phyloP scores from a whole-genome alignment of 257 asterid genomes.

The Primulina tabacum region DNA sequence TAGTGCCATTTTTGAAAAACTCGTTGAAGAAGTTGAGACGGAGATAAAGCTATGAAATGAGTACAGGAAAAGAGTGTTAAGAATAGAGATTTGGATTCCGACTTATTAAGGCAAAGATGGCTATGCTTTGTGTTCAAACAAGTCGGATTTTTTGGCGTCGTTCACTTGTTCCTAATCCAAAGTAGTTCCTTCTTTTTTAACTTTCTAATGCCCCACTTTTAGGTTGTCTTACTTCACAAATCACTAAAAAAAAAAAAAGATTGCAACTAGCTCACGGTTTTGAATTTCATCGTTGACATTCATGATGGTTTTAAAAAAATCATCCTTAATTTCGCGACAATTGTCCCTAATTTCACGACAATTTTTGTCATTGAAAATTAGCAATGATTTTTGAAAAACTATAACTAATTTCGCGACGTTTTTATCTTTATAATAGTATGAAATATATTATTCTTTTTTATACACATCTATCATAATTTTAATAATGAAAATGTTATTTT shows the following conservation, averaged over 20 bases:
- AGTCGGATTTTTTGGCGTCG: slow-evolving; percentile 35
- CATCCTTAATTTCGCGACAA: too few relatives aligned
- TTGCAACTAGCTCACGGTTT: too few relatives aligned
- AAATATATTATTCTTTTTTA: background rate
- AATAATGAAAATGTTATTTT: too few relatives aligned
- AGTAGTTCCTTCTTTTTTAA: slow-evolving; percentile 2
- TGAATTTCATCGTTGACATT: too few relatives aligned
- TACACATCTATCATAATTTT: too few relatives aligned
- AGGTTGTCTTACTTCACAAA: background rate
- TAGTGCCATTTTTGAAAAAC: slow-evolving; percentile 17
- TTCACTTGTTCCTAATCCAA: slow-evolving; percentile 34
- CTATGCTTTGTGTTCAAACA: background rate
- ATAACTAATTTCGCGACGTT: too few relatives aligned
- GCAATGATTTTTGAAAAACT: too few relatives aligned
- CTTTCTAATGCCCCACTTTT: background rate
- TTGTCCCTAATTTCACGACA: too few relatives aligned
- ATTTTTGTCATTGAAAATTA: too few relatives aligned
- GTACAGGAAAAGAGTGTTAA: slow-evolving; percentile 6
- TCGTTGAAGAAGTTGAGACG: background rate
- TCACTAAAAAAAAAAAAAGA: too few relatives aligned
- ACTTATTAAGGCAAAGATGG: slow-evolving; percentile 24
- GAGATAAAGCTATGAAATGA: slow-evolving; percentile 7
- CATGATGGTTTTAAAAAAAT: too few relatives aligned
- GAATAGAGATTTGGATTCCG: slow-evolving; percentile 33
- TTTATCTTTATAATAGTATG: too few relatives aligned